These are phyloP conservation scores for Apocynum venetum DNA, from an alignment of 257 asterid genomes.

Conservation along the genomic window DNA sequence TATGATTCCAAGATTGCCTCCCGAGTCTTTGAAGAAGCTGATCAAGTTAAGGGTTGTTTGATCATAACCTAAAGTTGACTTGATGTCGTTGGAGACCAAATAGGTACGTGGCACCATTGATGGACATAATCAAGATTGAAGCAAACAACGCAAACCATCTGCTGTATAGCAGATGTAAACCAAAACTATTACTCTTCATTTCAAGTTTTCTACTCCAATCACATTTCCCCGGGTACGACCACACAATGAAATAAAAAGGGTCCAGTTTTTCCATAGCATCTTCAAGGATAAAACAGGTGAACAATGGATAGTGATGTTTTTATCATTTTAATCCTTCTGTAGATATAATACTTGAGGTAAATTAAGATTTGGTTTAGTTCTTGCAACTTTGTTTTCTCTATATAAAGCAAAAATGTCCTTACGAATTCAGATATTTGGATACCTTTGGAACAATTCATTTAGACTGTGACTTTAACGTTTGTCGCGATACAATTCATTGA, in stretches of 20 bases:
- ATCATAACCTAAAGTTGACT: slow-evolving; percentile 42
- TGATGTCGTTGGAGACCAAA: slow-evolving; percentile 45
- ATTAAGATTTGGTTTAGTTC: too few species aligned
- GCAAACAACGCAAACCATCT: slow-evolving; percentile 56
- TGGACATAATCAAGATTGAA: slow-evolving; percentile 40
- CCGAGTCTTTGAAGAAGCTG: slow-evolving; percentile 53
- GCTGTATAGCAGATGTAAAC: slow-evolving; percentile 27
- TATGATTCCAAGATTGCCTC: slow-evolving; percentile 42
- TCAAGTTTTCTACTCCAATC: background rate
- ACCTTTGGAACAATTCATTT: background rate
- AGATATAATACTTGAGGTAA: too few species aligned
- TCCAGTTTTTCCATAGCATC: too few species aligned
- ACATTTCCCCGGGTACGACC: background rate
- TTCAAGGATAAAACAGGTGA: too few species aligned
- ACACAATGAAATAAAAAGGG: too few species aligned
- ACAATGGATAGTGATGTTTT: too few species aligned
- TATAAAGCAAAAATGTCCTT: background rate
- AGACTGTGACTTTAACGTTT: too few species aligned
- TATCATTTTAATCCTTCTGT: too few species aligned
- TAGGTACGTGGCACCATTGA: slow-evolving; percentile 50
- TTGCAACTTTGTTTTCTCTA: too few species aligned
- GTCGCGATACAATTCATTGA: background rate
- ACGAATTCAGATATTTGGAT: background rate
- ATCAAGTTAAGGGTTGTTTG: slow-evolving; percentile 47
- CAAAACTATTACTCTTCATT: slow-evolving; percentile 3